Conservation (phyloP, 345 rosid genomes). For the Bruguiera sexangula region DNA sequence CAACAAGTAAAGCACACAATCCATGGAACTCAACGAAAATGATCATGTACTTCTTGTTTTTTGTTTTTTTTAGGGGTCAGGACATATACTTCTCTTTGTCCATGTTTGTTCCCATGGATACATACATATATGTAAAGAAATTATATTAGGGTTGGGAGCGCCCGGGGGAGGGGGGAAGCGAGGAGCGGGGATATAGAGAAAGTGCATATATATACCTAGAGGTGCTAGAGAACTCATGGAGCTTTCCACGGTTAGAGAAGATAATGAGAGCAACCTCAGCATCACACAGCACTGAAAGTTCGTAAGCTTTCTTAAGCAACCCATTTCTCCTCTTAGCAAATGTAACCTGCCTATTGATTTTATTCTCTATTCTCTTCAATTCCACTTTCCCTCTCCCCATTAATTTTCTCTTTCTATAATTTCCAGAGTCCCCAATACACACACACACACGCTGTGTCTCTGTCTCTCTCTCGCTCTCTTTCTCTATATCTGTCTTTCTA, state of each 20-base stretch:
- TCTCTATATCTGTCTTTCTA: constrained; percentile 17
- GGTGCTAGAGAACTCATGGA: constrained; percentile 56
- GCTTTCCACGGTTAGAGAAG: constrained; percentile 57
- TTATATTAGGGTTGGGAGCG: too few relatives aligned
- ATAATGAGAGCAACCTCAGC: constrained; percentile 64
- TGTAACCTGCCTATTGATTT: constrained; percentile 63
- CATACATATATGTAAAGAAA: too few relatives aligned
- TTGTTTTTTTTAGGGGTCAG: neutral
- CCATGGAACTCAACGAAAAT: neutral
- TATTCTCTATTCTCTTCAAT: constrained; percentile 65
- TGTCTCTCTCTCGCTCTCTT: neutral
- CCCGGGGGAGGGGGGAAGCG: too few relatives aligned
- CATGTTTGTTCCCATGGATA: too few relatives aligned
- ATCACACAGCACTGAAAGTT: constrained; percentile 59
- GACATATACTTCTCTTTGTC: neutral
- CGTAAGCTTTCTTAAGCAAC: constrained; percentile 61
- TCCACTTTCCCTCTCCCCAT: constrained; percentile 73
- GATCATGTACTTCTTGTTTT: neutral
- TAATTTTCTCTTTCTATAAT: neutral
- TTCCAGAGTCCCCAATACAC: neutral
- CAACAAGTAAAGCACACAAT: neutral
- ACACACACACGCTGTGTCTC: neutral
- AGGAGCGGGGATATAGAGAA: too few relatives aligned
- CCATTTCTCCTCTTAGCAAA: constrained; percentile 72
- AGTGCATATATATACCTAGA: constrained; percentile 32